Evolutionary conservation across 2,329 filamentous ascomycete genomes (phyloP), one percentile per base, ranked within the genome.

Genomic region (Colletotrichum trifolii): DNA sequence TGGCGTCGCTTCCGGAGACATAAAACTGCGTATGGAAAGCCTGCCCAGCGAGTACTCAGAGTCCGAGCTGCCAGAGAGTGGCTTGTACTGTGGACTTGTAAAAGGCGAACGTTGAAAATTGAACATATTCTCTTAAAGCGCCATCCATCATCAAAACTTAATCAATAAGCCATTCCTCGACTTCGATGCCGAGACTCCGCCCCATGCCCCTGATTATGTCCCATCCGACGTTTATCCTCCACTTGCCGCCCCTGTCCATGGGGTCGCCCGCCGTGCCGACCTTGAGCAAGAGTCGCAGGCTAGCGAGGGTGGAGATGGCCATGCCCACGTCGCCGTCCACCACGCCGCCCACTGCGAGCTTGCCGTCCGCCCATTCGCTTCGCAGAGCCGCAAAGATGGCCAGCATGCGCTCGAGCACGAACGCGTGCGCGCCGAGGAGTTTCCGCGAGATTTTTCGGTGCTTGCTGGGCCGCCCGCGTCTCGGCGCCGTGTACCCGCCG

Each of bases 171-270:
- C 90, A 94, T 74, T 95, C 92, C 67, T 92, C 89, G 11, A 94
- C 84, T 75, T 94, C 91, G n/a, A 96, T 83, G 2, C 90, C 90
- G 55, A 96, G 86, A 72, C 87, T 90, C 72, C 92, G 81, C 35
- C 91, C 92, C 68, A 96, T 78, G 4, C 83, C 85, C 66, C 89
- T 81, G 7, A 92, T 87, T 67, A 91, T 88, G 72, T 96, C 93
- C 91, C 91, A 94, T 1, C 89, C 88, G 62, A 92, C 88, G 70
- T 91, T 92, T 9, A 94, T 89, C 72, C 90, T 87, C 91, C 91
- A 96, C 76, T 91, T 89, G 6, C 87, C 88, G 0, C 87, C 87
- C 1, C 87, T 81, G 73, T 95, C 92, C 71, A 93, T 81, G 34
- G 84, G 78, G 76, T 94, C 91, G 9, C 82, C 80, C 34, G 81